phyloP scores from a whole-genome alignment of 2,329 filamentous ascomycete species.

The Botryotinia calthae region DNA sequence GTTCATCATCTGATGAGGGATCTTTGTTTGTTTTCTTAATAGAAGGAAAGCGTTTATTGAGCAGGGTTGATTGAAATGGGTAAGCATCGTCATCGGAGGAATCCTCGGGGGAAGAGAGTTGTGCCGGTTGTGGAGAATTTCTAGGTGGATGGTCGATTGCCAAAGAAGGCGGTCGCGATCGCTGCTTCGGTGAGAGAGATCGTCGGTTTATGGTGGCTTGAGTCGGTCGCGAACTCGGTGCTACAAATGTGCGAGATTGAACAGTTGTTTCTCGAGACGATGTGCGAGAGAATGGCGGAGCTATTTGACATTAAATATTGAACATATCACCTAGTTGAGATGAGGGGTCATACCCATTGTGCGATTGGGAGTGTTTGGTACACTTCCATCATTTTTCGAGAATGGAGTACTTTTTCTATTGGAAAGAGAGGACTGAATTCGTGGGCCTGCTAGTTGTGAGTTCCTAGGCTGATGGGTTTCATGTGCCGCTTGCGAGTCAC shows the following conservation, averaged over 20 bases:
- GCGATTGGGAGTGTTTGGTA: conserved; percentile 28
- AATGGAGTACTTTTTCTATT: conserved; percentile 35
- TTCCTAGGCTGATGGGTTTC: background rate
- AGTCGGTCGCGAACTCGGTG: conserved; percentile 33
- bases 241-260: conserved; percentile 33
- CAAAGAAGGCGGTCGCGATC: conserved; percentile 26
- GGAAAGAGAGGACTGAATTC: conserved; percentile 35
- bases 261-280: conserved; percentile 37
- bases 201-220: conserved; percentile 31
- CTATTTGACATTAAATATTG: conserved; percentile 27
- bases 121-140: conserved; percentile 25
- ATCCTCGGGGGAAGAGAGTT: conserved; percentile 29
- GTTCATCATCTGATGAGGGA: conserved; percentile 33
- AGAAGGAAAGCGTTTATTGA: conserved; percentile 34
- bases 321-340: background rate
- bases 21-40: conserved; percentile 33
- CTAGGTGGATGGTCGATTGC: conserved; percentile 18
- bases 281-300: conserved; percentile 37
- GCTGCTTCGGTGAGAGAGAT: conserved; percentile 33
- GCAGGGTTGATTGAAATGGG: conserved; percentile 35
- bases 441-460: conserved; percentile 28
- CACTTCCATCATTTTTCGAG: conserved; percentile 29
- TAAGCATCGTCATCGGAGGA: conserved; percentile 30
- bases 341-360: conserved; percentile 27
- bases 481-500: conserved; percentile 24